Conservation (phyloP, 176 grass and related monocot species). For the Zoysia japonica region DNA sequence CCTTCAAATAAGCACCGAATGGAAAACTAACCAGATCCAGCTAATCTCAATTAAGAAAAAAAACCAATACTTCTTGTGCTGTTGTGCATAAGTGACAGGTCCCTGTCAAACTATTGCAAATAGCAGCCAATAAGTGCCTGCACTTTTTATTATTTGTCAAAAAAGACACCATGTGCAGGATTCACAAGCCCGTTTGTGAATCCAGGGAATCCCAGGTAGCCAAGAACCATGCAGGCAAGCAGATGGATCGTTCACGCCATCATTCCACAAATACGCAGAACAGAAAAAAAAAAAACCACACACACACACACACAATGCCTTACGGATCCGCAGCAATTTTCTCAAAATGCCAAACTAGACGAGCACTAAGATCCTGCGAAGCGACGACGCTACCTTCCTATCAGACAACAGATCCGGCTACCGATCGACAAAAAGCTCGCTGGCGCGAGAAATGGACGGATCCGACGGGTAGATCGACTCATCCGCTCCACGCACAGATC, state of each 20-base stretch:
- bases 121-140: not conserved
- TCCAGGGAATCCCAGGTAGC: not conserved
- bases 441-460: slow-evolving; percentile 12
- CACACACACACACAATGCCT: not conserved
- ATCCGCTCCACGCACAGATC: slow-evolving; percentile 1
- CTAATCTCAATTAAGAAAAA: not conserved
- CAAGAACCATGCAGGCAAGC: not conserved
- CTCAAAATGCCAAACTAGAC: not conserved
- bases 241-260: not conserved
- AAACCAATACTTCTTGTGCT: not conserved
- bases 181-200: not conserved
- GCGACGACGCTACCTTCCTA: not conserved
- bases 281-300: not conserved
- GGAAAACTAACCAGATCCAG: not conserved
- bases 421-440: not conserved
- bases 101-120: not conserved
- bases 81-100: not conserved
- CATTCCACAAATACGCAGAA: not conserved
- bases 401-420: slow-evolving; percentile 3
- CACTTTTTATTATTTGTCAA: not conserved
- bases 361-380: not conserved
- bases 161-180: not conserved
- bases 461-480: slow-evolving; percentile 8
- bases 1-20: not conserved
- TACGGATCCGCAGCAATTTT: not conserved